phyloP scores from a whole-genome alignment of 2,329 filamentous ascomycete species.

The Cadophora gregata region DNA sequence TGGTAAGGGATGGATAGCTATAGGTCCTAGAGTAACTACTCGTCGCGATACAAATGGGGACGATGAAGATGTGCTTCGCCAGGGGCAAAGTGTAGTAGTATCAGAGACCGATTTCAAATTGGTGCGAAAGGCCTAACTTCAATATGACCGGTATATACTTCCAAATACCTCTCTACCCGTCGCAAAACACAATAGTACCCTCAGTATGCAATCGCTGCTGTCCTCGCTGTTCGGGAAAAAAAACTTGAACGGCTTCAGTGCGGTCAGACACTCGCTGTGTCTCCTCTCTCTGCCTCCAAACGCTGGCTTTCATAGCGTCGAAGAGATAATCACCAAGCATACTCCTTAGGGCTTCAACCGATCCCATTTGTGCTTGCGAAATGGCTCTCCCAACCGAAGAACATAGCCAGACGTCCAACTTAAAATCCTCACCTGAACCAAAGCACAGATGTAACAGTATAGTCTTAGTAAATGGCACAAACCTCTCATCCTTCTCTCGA shows the following conservation, averaged over 20 bases:
- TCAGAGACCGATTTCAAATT: not conserved
- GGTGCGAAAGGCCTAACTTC: not conserved
- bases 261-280: not conserved
- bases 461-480: not conserved
- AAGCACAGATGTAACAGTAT: not conserved
- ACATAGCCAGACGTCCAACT: constrained; percentile 3
- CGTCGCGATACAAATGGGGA: not conserved
- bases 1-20: not conserved
- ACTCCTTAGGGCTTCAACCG: constrained; percentile 19
- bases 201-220: not conserved
- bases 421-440: not conserved
- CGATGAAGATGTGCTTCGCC: not conserved
- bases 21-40: not conserved
- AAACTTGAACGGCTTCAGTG: not conserved
- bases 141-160: not conserved
- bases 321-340: constrained; percentile 27
- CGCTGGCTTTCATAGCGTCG: constrained; percentile 21
- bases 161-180: not conserved
- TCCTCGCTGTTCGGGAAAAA: not conserved
- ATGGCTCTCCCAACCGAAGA: not conserved
- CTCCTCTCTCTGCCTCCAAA: constrained; percentile 13
- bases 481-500: not conserved
- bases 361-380: not conserved
- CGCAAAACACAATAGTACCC: not conserved
- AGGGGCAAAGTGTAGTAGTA: not conserved